Percentiles rank a stretch among this genome's conserved stretches.
Evolutionary conservation across 768 basidiomycete species (phyloP).

Genomic region (Rhodocollybia butyracea): DNA sequence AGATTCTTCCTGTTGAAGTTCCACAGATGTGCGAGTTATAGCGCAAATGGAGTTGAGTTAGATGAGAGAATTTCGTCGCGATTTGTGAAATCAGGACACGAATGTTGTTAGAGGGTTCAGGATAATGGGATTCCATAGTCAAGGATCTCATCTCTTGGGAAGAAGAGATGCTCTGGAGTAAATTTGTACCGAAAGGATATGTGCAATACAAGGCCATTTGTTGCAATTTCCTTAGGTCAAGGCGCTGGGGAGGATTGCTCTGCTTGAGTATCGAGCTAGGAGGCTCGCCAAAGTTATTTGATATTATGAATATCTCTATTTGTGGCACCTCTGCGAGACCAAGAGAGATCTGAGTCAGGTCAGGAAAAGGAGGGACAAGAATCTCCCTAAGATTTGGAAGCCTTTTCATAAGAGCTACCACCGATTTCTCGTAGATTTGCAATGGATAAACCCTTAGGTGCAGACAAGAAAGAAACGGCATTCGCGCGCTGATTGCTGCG

Average conservation of each 20-base stretch:
- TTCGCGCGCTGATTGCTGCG: background rate
- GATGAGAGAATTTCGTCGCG: no score
- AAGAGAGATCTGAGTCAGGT: background rate
- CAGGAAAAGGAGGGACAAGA: no score
- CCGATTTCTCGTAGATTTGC: background rate
- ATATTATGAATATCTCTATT: background rate
- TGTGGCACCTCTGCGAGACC: background rate
- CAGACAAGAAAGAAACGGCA: background rate
- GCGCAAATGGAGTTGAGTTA: no score
- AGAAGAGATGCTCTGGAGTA: no score
- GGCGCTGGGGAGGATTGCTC: background rate
- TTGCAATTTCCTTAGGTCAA: background rate
- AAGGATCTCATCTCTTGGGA: no score
- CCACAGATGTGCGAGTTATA: no score
- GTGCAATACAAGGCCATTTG: no score
- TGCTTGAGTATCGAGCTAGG: background rate
- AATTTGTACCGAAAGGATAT: no score
- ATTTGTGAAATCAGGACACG: no score
- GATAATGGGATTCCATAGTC: no score
- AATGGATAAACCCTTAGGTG: background rate
- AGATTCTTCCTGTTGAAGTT: background rate
- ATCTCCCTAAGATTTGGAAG: background rate
- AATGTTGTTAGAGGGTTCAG: no score
- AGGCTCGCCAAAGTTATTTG: background rate
- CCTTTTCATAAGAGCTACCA: background rate